phyloP scores from a whole-genome alignment of 225 moss, liverwort and hornwort genomes.

The Straminergon stramineum region DNA sequence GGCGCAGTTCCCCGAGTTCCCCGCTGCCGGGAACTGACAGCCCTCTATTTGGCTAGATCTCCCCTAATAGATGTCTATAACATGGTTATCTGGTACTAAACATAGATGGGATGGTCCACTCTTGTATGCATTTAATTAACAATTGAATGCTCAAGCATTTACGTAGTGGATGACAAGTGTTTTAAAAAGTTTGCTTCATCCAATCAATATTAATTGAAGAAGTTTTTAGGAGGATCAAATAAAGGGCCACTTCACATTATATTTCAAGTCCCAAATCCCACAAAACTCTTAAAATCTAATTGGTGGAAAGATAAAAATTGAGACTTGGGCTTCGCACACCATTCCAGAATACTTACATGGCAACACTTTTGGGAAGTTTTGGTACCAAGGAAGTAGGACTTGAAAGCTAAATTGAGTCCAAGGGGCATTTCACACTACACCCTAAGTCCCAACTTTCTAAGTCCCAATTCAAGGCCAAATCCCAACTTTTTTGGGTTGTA shows the following conservation, averaged over 20 bases:
- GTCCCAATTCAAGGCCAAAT: fast-evolving
- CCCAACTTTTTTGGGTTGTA: too few species aligned
- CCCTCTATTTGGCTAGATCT: too few species aligned
- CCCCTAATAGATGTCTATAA: fast-evolving
- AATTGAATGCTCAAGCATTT: not conserved
- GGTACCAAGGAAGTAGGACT: not conserved
- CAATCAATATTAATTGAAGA: not conserved
- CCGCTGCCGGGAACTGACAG: too few species aligned
- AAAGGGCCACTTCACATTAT: not conserved
- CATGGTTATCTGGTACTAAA: fast-evolving
- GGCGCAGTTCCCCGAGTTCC: too few species aligned
- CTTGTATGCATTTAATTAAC: not conserved
- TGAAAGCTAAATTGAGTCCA: fast-evolving
- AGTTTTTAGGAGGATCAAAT: not conserved
- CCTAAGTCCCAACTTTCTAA: not conserved
- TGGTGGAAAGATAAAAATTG: not conserved
- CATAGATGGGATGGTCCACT: not conserved
- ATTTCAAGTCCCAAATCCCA: not conserved
- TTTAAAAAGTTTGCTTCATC: not conserved
- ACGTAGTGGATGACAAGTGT: not conserved
- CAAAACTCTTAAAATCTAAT: not conserved
- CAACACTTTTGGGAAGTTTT: fast-evolving
- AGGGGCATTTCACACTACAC: not conserved
- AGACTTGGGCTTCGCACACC: fast-evolving
- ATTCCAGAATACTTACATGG: not conserved